A percentile compares a stretch with the other conserved stretches of the same genome.
These are phyloP conservation scores for Rhinocladiella mackenziei DNA, from an alignment of 2,329 filamentous ascomycete genomes.

Conservation along the genomic window DNA sequence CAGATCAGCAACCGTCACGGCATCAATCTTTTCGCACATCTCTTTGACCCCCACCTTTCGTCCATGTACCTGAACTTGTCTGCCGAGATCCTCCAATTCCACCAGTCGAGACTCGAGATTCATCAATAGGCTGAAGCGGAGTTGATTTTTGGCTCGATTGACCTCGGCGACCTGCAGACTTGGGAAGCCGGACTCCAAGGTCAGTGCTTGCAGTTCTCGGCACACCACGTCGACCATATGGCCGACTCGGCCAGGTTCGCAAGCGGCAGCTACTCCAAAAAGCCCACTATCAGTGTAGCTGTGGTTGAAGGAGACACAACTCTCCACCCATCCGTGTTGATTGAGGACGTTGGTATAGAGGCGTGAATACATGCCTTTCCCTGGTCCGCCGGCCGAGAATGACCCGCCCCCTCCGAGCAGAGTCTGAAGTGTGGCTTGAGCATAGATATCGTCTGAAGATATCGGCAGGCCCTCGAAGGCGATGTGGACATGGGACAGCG, in stretches of 20 bases:
- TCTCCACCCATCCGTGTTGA: constrained; percentile 96
- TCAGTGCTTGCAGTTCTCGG: constrained; percentile 75
- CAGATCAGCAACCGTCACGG: constrained; percentile 73
- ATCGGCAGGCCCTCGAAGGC: constrained; percentile 94
- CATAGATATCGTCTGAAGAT: constrained; percentile 87
- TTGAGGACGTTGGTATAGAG: constrained; percentile 98
- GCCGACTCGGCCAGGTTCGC: constrained; percentile 70
- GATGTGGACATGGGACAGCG: constrained; percentile 88
- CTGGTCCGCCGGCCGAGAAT: constrained; percentile 92
- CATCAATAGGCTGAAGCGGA: constrained; percentile 86
- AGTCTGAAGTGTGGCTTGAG: constrained; percentile 89
- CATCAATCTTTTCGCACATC: constrained; percentile 86
- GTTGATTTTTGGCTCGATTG: constrained; percentile 91
- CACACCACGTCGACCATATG: constrained; percentile 95
- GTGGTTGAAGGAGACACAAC: constrained; percentile 93
- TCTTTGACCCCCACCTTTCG: constrained; percentile 85
- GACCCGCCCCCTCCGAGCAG: constrained; percentile 93
- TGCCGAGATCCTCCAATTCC: constrained; percentile 88
- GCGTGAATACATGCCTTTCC: constrained; percentile 98
- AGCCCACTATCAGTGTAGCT: constrained; percentile 93
- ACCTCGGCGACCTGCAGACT: constrained; percentile 74
- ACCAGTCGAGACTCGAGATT: constrained; percentile 97
- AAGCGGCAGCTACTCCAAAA: constrained; percentile 88
- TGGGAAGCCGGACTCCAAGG: constrained; percentile 68
- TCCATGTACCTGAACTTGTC: constrained; percentile 96